Evolutionary conservation across 1,284 basidiomycete species (phyloP).

Genomic region (Takashimella koratensis): DNA sequence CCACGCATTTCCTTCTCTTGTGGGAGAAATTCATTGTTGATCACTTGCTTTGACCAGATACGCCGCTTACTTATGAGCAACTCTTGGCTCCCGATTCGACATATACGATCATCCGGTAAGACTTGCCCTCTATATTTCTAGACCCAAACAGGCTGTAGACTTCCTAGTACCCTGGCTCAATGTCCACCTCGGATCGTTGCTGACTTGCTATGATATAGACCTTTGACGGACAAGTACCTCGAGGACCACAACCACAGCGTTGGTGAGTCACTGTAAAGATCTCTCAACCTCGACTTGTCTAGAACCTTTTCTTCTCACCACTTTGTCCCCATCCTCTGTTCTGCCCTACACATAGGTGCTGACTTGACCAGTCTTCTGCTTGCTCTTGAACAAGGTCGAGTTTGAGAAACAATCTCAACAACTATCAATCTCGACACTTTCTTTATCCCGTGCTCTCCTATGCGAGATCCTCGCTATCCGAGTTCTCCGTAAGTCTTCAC

Average conservation of each 20-base stretch:
- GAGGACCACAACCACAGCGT: constrained; percentile 42
- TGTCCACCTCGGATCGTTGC: no score
- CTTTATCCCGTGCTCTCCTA: constrained; percentile 67
- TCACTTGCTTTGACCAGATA: constrained; percentile 54
- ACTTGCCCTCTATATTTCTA: background rate
- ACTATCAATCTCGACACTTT: constrained; percentile 59
- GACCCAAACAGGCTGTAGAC: no score
- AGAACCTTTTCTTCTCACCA: background rate
- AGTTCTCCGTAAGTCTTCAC: constrained; percentile 57
- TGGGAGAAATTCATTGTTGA: background rate
- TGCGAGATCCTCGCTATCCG: constrained; percentile 87
- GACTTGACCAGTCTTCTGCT: constrained; percentile 85
- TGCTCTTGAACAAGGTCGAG: constrained; percentile 82
- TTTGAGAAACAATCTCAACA: constrained; percentile 67
- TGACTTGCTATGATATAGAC: constrained; percentile 24
- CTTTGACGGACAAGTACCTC: constrained; percentile 48
- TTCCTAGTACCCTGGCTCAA: no score
- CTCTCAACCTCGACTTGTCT: background rate
- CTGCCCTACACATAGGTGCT: constrained; percentile 56
- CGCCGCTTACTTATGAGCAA: constrained; percentile 70
- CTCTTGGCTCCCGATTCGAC: constrained; percentile 76
- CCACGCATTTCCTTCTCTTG: background rate
- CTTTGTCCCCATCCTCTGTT: constrained; percentile 31
- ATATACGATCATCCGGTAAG: constrained; percentile 67
- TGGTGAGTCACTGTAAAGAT: constrained; percentile 32